A percentile compares a stretch with the other conserved stretches of the same genome.
phyloP scores from a whole-genome alignment of 805 yeast genomes.

The Candida anglica region DNA sequence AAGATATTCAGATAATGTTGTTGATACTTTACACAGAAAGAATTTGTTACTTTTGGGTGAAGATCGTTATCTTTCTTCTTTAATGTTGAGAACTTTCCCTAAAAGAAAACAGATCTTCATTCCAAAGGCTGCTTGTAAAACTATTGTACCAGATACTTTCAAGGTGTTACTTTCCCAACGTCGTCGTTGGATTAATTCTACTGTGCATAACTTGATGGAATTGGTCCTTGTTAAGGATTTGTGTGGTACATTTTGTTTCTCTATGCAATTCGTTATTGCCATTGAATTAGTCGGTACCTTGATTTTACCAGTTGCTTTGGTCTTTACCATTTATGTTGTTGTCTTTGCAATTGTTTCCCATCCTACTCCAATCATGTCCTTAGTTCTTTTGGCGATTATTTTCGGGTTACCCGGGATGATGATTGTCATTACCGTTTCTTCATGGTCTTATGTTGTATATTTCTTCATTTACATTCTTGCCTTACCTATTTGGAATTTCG shows the following conservation, averaged over 20 bases:
- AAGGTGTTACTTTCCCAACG: conserved; percentile 82
- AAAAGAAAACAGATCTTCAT: conserved; percentile 82
- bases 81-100: conserved; percentile 87
- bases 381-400: conserved; percentile 70
- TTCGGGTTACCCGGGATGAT: conserved; percentile 83
- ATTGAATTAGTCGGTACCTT: conserved; percentile 85
- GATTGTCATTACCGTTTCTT: conserved; percentile 76
- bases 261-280: conserved; percentile 88
- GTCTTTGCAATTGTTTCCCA: conserved; percentile 62
- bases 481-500: conserved; percentile 91
- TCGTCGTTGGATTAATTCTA: conserved; percentile 95
- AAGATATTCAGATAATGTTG: conserved; percentile 81
- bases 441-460: conserved; percentile 70
- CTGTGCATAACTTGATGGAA: conserved; percentile 89
- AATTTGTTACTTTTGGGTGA: conserved; percentile 84
- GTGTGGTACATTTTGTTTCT: conserved; percentile 92
- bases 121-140: conserved; percentile 88
- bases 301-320: conserved; percentile 84
- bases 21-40: conserved; percentile 81
- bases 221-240: conserved; percentile 77
- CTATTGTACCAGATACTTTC: conserved; percentile 82
- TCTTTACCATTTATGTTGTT: conserved; percentile 77
- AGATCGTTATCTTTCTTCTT: conserved; percentile 79
- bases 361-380: conserved; percentile 76
- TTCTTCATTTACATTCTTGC: conserved; percentile 74